These are phyloP conservation scores for Zasmidium citrigriseum DNA, from an alignment of 2,329 filamentous ascomycete species.

Conservation along the genomic window DNA sequence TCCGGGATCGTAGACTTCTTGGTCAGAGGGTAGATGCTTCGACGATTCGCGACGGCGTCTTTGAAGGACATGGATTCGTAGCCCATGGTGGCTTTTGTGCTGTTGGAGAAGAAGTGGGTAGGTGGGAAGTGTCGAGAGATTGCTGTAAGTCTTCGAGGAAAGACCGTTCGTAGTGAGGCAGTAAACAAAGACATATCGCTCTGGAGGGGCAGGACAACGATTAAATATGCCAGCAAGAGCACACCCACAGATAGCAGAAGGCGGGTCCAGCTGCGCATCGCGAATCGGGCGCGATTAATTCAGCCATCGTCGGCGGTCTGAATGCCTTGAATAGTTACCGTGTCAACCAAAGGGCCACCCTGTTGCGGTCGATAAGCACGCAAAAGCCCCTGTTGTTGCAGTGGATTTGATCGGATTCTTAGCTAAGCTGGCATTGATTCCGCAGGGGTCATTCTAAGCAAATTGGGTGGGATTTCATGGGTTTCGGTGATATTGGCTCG, in stretches of 20 bases:
- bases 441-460: not conserved
- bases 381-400: not conserved
- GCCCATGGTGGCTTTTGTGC: slow-evolving; percentile 38
- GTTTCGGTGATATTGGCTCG: not conserved
- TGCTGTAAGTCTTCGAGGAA: not conserved
- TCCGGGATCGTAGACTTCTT: slow-evolving; percentile 70
- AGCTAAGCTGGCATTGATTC: not conserved
- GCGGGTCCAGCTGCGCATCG: not conserved
- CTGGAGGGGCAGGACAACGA: not conserved
- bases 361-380: not conserved
- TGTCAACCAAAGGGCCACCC: not conserved
- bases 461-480: not conserved
- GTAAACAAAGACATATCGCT: not conserved
- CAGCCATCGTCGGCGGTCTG: not conserved
- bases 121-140: not conserved
- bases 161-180: not conserved
- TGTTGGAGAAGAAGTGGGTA: not conserved
- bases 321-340: not conserved
- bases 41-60: slow-evolving; percentile 66
- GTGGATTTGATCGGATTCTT: not conserved
- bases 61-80: slow-evolving; percentile 52
- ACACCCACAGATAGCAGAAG: not conserved
- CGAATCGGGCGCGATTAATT: not conserved
- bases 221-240: slow-evolving; percentile 8
- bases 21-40: slow-evolving; percentile 52